A percentile compares a stretch with the other conserved stretches of the same genome.
These are phyloP conservation scores for Fraxinus ornus DNA, from an alignment of 305 asterid species.

Conservation along the genomic window DNA sequence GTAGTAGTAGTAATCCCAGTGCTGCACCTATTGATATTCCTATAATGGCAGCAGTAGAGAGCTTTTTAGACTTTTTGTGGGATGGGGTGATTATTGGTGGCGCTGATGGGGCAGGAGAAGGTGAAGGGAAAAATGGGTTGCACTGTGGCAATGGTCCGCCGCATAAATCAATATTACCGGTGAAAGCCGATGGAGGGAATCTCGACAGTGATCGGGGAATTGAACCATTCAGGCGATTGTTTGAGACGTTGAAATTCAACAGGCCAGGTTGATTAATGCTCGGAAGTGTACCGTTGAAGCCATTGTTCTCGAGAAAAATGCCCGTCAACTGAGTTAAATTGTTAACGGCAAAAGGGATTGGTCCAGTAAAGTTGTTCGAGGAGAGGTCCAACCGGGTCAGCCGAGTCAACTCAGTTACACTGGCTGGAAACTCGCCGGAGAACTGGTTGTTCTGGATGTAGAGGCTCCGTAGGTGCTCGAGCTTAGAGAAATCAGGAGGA, in stretches of 20 bases:
- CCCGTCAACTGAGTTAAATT: constrained; percentile 75
- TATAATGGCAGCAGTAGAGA: constrained; percentile 71
- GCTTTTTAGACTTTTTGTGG: constrained; percentile 37
- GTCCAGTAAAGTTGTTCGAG: constrained; percentile 65
- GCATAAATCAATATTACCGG: constrained; percentile 70
- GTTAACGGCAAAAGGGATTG: constrained; percentile 69
- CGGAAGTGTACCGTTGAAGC: constrained; percentile 67
- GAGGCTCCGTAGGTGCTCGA: constrained; percentile 61
- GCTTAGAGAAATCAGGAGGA: constrained; percentile 70
- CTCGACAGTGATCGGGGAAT: constrained; percentile 58
- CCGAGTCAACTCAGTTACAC: constrained; percentile 64
- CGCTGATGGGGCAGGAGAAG: constrained; percentile 58
- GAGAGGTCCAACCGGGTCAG: constrained; percentile 73
- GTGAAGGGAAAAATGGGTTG: constrained; percentile 73
- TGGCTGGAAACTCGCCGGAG: constrained; percentile 66
- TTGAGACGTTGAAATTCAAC: constrained; percentile 48
- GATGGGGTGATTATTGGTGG: neutral
- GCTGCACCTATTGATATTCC: constrained; percentile 65
- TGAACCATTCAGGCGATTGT: constrained; percentile 80
- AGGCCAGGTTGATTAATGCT: constrained; percentile 57
- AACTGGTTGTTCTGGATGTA: constrained; percentile 68
- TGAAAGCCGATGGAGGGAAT: constrained; percentile 61
- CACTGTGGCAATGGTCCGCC: constrained; percentile 82
- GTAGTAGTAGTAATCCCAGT: constrained; percentile 38
- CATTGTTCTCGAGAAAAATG: constrained; percentile 57